Evolutionary conservation across 441 rosid genomes (phyloP).

Genomic region (Biscutella laevigata): DNA sequence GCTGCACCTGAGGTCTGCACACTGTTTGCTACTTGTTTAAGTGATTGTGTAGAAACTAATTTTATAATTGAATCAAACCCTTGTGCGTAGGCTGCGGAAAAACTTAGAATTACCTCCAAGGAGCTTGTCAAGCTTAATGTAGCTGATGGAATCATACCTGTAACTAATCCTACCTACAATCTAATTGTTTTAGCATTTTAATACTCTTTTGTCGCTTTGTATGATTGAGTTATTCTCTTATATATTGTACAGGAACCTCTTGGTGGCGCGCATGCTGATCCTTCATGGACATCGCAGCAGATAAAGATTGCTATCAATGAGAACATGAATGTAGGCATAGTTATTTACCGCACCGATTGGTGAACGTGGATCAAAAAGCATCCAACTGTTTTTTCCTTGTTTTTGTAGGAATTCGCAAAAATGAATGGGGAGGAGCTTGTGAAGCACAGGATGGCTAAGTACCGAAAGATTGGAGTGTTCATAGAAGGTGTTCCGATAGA

Average conservation of each 20-base stretch:
- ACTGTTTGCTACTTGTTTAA: conserved; percentile 5
- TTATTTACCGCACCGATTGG: neutral
- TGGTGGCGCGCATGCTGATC: conserved; percentile 91
- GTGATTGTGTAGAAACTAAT: conserved; percentile 1
- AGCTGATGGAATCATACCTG: conserved; percentile 84
- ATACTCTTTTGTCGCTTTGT: neutral
- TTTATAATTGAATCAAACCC: neutral
- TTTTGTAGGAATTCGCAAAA: conserved; percentile 49
- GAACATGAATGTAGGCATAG: conserved; percentile 52
- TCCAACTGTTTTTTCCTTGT: conserved; percentile 14
- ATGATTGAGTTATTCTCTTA: neutral
- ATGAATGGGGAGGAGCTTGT: conserved; percentile 55
- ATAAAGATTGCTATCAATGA: conserved; percentile 65
- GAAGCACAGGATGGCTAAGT: conserved; percentile 57
- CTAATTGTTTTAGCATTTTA: conserved; percentile 3
- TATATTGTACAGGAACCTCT: conserved; percentile 63
- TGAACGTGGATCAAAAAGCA: neutral
- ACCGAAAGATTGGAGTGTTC: conserved; percentile 61
- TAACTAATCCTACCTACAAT: conserved; percentile 28
- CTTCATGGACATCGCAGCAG: conserved; percentile 64
- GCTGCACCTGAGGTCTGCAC: conserved; percentile 74
- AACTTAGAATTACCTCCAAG: conserved; percentile 65
- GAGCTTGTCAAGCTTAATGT: conserved; percentile 61
- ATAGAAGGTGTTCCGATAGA: conserved; percentile 50
- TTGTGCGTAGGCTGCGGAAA: conserved; percentile 71